Percentiles rank a stretch among this genome's conserved stretches.
phyloP scores from a whole-genome alignment of 2,329 filamentous ascomycete species.

The Fusarium armeniacum region DNA sequence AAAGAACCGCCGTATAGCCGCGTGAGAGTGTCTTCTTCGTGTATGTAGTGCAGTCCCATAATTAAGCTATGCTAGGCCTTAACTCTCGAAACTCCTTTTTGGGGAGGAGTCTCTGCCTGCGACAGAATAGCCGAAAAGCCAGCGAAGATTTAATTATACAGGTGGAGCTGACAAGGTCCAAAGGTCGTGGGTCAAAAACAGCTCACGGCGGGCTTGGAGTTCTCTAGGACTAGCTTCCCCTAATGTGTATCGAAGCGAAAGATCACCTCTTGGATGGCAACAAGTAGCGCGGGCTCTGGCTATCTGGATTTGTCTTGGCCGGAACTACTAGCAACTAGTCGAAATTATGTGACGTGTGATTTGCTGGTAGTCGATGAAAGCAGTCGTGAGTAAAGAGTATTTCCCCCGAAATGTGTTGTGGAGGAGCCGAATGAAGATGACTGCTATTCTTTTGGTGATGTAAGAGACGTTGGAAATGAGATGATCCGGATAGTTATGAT shows the following conservation, averaged over 20 bases:
- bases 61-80: slow-evolving; percentile 8
- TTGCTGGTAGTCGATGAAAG: slow-evolving; percentile 23
- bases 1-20: slow-evolving; percentile 20
- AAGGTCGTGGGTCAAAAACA: slow-evolving; percentile 37
- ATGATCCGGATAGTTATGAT: neutral
- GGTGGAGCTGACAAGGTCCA: slow-evolving; percentile 35
- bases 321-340: slow-evolving; percentile 41
- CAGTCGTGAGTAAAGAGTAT: slow-evolving; percentile 7
- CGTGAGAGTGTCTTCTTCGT: neutral
- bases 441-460: neutral
- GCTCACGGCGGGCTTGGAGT: slow-evolving; percentile 33
- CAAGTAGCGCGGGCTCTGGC: slow-evolving; percentile 22
- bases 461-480: neutral
- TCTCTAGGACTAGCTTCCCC: slow-evolving; percentile 29
- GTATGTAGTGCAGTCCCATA: neutral
- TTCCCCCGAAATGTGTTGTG: slow-evolving; percentile 25
- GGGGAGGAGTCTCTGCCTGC: slow-evolving; percentile 8
- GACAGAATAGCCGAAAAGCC: slow-evolving; percentile 23
- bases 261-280: slow-evolving; percentile 37
- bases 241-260: slow-evolving; percentile 22
- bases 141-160: slow-evolving; percentile 31
- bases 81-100: slow-evolving; percentile 14
- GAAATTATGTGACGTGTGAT: slow-evolving; percentile 32
- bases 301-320: slow-evolving; percentile 32
- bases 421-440: slow-evolving; percentile 5